Evolutionary conservation across 23 red algal genomes (phyloP), one percentile per base, ranked within the genome.

Genomic region (Gracilariopsis chorda): DNA sequence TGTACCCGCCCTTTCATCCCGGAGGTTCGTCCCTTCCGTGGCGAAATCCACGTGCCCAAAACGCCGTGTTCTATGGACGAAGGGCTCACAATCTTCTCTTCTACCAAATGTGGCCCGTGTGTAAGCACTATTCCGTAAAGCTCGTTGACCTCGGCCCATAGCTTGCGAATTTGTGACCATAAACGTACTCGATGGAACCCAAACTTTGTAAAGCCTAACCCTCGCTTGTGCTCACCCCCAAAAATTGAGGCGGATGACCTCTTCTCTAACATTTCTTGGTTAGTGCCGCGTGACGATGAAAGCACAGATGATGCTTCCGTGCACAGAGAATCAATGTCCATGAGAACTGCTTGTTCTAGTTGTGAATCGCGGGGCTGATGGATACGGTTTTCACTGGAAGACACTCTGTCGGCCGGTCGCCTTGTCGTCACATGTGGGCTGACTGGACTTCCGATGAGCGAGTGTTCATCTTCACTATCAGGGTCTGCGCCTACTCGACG

Each of bases 241-340:
- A 63, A 70, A 30, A 70, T 21, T 12, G 63, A 74, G 1, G 42
- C 16, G 0, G 42, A 43, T 37, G 62, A 45, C 34, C 60, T 42
- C 41, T 51, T 87, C 39, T 74, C 62, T 4, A 39, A 39, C n/a
- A 57, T 24, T 14, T 57, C 76, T 28, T 57, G 48, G 16, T 80
- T 32, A 13, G 25, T 47, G n/a, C 64, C 43, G 3, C 82, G 61
- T 35, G 59, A 70, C 17, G 63, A 74, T 20, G 82, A 69, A 14
- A 87, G 28, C 5, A 87, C 82, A 41, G 82, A 87, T 69, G 82
- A 87, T 5, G 82, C 82, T 44, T 87, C 82, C 17, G 82, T 87
- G 33, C 82, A 87, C 17, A 87, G 64, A 56, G 41, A 70, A 19
- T 87, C 82, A 4, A 87, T 74, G 48, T 87, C 82, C 62, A 70